Conservation (phyloP, 352 stramenopile genomes). For the Globisporangium perplexum region DNA sequence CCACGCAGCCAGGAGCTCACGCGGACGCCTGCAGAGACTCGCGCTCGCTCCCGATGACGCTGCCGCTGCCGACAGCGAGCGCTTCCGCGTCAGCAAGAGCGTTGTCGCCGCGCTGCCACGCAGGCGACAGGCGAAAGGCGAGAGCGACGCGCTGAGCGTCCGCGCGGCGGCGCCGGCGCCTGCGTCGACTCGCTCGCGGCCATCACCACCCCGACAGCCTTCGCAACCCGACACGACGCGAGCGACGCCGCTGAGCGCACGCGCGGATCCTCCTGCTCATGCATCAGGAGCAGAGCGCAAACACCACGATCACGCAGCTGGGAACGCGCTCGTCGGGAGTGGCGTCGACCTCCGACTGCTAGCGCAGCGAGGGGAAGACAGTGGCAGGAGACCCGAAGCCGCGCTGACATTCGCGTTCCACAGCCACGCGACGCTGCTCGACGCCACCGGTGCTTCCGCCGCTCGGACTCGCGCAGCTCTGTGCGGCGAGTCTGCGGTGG, state of each 20-base stretch:
- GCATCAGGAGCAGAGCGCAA: no score
- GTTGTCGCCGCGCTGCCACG: background rate
- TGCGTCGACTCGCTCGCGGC: background rate
- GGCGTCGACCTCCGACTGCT: background rate
- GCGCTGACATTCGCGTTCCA: constrained; percentile 3
- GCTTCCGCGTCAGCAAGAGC: constrained; percentile 13
- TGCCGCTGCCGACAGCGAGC: background rate
- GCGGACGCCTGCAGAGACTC: constrained; percentile 2
- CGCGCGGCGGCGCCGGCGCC: background rate
- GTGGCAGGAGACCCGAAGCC: background rate
- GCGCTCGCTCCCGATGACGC: background rate
- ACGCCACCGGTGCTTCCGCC: no score
- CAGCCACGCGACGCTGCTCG: background rate
- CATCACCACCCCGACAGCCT: background rate
- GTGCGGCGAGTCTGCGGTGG: no score
- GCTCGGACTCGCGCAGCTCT: background rate
- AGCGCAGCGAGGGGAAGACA: background rate
- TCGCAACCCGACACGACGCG: background rate
- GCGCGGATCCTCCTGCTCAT: background rate
- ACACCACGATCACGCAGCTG: background rate
- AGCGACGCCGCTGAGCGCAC: no score
- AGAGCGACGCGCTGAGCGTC: background rate
- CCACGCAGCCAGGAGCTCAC: background rate
- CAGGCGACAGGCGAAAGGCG: background rate
- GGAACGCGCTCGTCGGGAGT: background rate